Evolutionary conservation across 371 early-diverging fungal genomes (phyloP), one percentile per base, ranked within the genome.

Genomic region (Amoeboaphelidium protococcarum): DNA sequence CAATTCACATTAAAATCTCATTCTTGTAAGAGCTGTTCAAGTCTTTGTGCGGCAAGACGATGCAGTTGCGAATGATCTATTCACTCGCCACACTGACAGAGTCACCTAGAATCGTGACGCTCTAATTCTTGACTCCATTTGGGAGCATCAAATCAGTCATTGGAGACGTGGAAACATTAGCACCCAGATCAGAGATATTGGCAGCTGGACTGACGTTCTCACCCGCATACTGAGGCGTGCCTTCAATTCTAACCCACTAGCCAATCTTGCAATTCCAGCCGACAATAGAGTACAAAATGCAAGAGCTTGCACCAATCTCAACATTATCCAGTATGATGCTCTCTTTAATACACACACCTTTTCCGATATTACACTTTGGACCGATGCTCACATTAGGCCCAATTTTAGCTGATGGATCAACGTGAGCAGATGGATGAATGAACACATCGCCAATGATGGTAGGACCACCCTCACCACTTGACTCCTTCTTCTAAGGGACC

Each of bases 311-410:
- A 50, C 82, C 81, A 55, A 99, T 73, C 46, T 82, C 80, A n/a
- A 78, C 82, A 51, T 73, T 76, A 61, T 98, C 97, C 48, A 99
- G 70, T 22, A 98, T 65, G 50, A 94, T 82, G 31, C 92, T 66
- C 63, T 97, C 86, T 57, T 82, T 74, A 50, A 99, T 71, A 55
- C 91, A 83, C 10, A 82, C 94, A 48, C 95, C 94, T 46, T 79
- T 77, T 47, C 91, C 92, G 41, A 99, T 72, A n/a, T 72, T 62
- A 2, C 73, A 87, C 50, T 87, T 86, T 13, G 88, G 80, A 40
- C 88, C 95, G 52, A 92, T 80, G n/a, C 79, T 78, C 3, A 90
- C 90, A 61, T 92, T 88, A 40, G 89, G 91, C 1, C 91, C 89
- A 50, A 97, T 75, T 69, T 65, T 82, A 37, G 89, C 87, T n/a